Evolutionary conservation across 495 filamentous ascomycete genomes (phyloP), one percentile per base, ranked within the genome.

Genomic region (Hypoxylon subgilvum): DNA sequence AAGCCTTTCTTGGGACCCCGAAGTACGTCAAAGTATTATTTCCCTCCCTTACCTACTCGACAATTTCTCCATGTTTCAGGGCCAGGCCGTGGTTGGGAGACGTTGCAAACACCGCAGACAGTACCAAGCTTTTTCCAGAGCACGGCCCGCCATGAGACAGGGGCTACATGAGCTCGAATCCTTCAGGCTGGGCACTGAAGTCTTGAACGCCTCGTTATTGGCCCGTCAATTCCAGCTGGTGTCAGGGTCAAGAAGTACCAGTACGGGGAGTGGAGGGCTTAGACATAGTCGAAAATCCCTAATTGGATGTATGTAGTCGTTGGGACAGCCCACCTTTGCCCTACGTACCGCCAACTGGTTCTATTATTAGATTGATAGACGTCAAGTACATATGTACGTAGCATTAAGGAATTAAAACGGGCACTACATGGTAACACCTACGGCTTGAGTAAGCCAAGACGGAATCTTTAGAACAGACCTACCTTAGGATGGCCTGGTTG

Each of bases 301-400:
- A 45, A 61, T 61, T 61, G 57, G 57, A 49, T 30, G 13, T 35
- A 35, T 23, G 18, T 54, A 6, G 39, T 44, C n/a, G n/a, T n/a
- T n/a, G 10, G 5, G 8, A 42, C 39, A 51, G 36, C 45, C 32
- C 45, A 13, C 34, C 18, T 27, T 38, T 38, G 34, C 34, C 34
- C 34, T 38, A 38, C 34, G 31, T 25, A 42, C 41, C 30, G 25
- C 27, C 16, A 57, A 41, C 18, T 22, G 47, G 38, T 64, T 54
- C 61, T 64, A 64, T 64, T 64, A 59, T 59, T 64, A 64, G n/a
- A 59, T 50, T 34, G 22, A 43, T 38, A 50, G 45, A 64, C 61
- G 54, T 64, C 61, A 64, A 42, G 34, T 17, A 28, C 39, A 50
- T n/a, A n/a, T n/a, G n/a, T n/a, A 38, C 4, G 23, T 27, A 27